Percentiles rank a stretch among this genome's conserved stretches.
Evolutionary conservation across 352 stramenopile genomes (phyloP).

Genomic region (Elongisporangium undulatum): DNA sequence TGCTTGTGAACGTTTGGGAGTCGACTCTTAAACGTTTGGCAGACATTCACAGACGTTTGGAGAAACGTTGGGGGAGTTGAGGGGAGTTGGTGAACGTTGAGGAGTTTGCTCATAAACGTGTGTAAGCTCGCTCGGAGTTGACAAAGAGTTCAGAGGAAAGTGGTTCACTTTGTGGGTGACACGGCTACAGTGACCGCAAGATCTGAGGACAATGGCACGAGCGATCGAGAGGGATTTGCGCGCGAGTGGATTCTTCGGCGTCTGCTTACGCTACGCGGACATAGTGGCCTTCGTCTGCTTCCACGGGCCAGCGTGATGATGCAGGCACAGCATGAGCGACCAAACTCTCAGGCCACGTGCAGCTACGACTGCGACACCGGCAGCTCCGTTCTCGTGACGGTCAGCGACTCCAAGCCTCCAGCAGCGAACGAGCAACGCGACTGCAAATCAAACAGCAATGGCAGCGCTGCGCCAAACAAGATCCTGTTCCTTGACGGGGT

Average conservation of each 20-base stretch:
- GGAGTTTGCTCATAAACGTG: too few species aligned
- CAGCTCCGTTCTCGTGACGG: neutral
- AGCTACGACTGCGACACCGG: neutral
- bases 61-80: too few species aligned
- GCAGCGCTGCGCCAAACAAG: slow-evolving; percentile 9
- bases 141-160: too few species aligned
- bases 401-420: neutral
- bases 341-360: neutral
- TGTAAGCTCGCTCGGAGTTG: too few species aligned
- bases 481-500: slow-evolving; percentile 39
- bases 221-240: neutral
- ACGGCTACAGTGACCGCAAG: neutral
- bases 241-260: too few species aligned
- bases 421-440: neutral
- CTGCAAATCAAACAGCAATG: neutral
- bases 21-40: neutral
- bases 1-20: neutral
- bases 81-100: too few species aligned
- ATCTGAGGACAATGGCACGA: neutral
- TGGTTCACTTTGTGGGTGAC: too few species aligned
- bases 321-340: neutral
- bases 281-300: neutral
- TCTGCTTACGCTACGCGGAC: neutral
- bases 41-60: neutral
- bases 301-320: neutral